phyloP scores from a whole-genome alignment of 257 asterid genomes.

The Nicotiana sylvestris region DNA sequence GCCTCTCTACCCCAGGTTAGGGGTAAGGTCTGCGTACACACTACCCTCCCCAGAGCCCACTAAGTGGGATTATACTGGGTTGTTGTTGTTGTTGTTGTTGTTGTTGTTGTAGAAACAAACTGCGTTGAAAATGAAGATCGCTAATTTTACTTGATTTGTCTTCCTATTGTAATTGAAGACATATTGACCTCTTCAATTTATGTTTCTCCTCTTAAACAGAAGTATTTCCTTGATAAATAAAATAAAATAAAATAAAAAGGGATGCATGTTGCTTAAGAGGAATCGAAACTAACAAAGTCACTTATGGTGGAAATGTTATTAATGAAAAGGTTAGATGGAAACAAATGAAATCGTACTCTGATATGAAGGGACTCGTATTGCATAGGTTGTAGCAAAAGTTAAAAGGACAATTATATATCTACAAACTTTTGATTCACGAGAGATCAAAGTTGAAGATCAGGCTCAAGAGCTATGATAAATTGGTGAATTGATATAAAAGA shows the following conservation, averaged over 20 bases:
- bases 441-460: not conserved
- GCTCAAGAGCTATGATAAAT: not conserved
- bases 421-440: not conserved
- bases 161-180: not conserved
- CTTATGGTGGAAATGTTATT: not conserved
- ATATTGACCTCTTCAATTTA: not conserved
- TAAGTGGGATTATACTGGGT: too few species aligned
- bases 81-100: too few species aligned
- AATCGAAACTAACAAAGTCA: not conserved
- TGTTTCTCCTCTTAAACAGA: not conserved
- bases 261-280: not conserved
- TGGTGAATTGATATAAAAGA: not conserved
- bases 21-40: too few species aligned
- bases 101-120: not conserved
- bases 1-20: too few species aligned
- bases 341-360: not conserved
- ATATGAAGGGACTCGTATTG: not conserved
- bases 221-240: not conserved
- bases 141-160: not conserved
- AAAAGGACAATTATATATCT: not conserved
- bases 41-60: too few species aligned
- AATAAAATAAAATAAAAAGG: too few species aligned
- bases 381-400: not conserved
- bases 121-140: not conserved
- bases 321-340: not conserved